Percentiles rank a stretch among this genome's conserved stretches.
Evolutionary conservation across 2,329 filamentous ascomycete species (phyloP).

Genomic region (Neonectria coccinea): DNA sequence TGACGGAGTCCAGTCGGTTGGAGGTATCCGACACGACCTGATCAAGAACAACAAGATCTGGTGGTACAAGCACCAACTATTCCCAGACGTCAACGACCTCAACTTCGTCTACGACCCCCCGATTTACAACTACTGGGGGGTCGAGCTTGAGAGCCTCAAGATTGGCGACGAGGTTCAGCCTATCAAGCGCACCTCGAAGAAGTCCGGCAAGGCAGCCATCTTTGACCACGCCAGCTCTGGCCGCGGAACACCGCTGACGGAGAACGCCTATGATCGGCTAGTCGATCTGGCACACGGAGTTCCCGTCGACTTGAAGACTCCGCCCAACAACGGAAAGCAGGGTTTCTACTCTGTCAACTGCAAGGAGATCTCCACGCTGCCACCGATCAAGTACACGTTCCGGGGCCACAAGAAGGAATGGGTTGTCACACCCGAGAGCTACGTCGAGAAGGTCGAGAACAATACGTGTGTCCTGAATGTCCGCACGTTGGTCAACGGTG

Average conservation of each 20-base stretch:
- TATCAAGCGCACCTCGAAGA: constrained; percentile 14
- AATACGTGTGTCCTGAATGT: constrained; percentile 24
- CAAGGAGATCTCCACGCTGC: constrained; percentile 9
- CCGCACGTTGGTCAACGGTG: constrained; percentile 13
- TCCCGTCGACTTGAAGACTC: constrained; percentile 5
- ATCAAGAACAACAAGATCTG: constrained; percentile 27
- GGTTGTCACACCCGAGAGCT: constrained; percentile 18
- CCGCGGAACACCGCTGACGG: constrained; percentile 20
- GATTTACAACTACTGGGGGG: constrained; percentile 27
- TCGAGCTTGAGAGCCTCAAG: constrained; percentile 17
- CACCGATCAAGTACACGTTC: constrained; percentile 16
- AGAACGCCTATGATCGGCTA: constrained; percentile 16
- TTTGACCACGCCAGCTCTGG: constrained; percentile 26
- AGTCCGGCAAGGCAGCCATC: constrained; percentile 26
- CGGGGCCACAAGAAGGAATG: constrained; percentile 20
- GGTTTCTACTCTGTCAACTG: constrained; percentile 23
- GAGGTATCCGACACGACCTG: constrained; percentile 19
- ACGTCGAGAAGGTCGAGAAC: constrained; percentile 20
- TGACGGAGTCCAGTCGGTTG: constrained; percentile 23
- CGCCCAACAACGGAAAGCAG: constrained; percentile 16
- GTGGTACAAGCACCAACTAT: constrained; percentile 26
- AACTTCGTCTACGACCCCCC: constrained; percentile 26
- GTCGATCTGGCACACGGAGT: constrained; percentile 22
- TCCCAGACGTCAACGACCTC: constrained; percentile 18
- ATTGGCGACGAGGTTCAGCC: constrained; percentile 19